Evolutionary conservation across 2,329 filamentous ascomycete genomes (phyloP), one percentile per base, ranked within the genome.

Genomic region (Penicillium paneum): DNA sequence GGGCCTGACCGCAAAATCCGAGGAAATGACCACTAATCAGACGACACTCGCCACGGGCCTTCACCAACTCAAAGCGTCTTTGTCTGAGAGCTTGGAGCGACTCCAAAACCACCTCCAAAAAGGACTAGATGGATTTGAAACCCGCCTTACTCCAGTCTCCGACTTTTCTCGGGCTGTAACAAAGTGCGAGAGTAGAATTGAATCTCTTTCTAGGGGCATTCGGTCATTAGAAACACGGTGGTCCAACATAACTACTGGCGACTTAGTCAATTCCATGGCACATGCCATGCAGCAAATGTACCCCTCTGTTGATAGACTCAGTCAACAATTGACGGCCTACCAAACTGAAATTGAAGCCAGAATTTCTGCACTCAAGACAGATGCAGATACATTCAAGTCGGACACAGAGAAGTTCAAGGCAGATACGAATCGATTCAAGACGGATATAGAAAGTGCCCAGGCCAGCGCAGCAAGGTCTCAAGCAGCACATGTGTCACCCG

Each of bases 181-280:
- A 45, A 31, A 54, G 15, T n/a, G 39, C 51, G 32, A 55, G n/a
- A 39, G 52, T 8, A 17, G 21, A 3, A 13, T 62, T 1, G 56
- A 63, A 3, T 61, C 54, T 15, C n/a, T 71, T 3, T 55, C 46
- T 7, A 58, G 59, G 19, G 64, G 61, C n/a, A 34, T 74, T 21
- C 64, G 66, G 29, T 75, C 72, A 0, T 59, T 85, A 8, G 76
- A 81, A 61, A 52, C 56, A 0, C 81, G 80, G 56, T 83, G 76
- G 55, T 78, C 76, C 52, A 82, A 80, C 58, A 65, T 85, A 8
- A 66, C 65, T 17, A 75, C 74, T 0, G 70, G 71, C 11, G 60
- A 67, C 3, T 47, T 78, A 17, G 68, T 70, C 2, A 66, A 64
- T n/a, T 60, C 67, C 13, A 73, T 75, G 61, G 47, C 72, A 21